Base-by-base conservation (phyloP, 352 stramenopile genomes). In the Thalassiosira exigua region DNA sequence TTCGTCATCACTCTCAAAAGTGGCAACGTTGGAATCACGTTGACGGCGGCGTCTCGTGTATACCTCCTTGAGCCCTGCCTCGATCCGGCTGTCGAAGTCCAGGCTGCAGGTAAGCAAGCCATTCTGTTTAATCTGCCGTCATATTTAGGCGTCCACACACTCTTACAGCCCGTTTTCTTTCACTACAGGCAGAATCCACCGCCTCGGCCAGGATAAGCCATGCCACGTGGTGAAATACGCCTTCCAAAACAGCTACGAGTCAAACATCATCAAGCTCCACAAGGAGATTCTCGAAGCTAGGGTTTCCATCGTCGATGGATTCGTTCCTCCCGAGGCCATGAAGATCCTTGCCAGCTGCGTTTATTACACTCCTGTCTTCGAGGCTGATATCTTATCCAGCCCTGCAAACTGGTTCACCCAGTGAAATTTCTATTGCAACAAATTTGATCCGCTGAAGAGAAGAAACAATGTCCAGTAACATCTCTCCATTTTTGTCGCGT, bases 21-120 rank as follows among this genome's bases (percentile, higher is more conserved):
- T 0, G 93, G 93, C 30, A 91, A 88, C 4, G 89, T 96, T 14
- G 93, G 93, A 9, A 85, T 96, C 26, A 96, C 95, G 51, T 84
- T 96, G 36, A 96, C 93, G 9, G 90, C 90, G 39, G 93, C 92
- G 22, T 88, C 90, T 3, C 91, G 94, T 46, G 93, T 96, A 39
- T 96, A 96, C 78, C 89, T 96, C 66, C 94, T 96, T 86, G 92
- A 96, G 81, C 93, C 93, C 17, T 95, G 90, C 56, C 96, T 94
- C 89, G 95, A 96, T 60, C 93, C 92, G 11, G 95, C 90, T 42
- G 81, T 95, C 14, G 93, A 96, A 79, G 88, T 70, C 24, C 93
- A 96, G 52, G 93, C 93, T 0, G 85, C 96, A 21, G 91, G 95
- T 60, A 60, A 60, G 52, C n/a, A n/a, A n/a, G n/a, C n/a, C n/a